Conservation (phyloP, 2,329 filamentous ascomycete species). For the Aspergillus uvarum region DNA sequence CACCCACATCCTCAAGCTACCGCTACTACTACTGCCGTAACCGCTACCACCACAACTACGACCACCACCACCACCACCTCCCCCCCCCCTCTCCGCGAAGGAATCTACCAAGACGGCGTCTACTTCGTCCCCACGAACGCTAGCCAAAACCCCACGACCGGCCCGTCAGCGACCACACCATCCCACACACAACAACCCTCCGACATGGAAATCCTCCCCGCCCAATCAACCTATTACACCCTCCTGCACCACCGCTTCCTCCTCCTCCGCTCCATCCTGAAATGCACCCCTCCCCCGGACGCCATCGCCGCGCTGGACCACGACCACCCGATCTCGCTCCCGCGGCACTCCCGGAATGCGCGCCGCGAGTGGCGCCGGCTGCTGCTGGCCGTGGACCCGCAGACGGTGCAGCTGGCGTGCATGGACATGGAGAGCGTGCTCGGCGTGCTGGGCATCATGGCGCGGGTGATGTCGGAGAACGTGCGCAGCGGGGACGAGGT, state of each 20-base stretch:
- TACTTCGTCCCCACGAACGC: slow-evolving; percentile 60
- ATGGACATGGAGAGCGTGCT: slow-evolving; percentile 64
- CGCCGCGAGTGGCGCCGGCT: slow-evolving; percentile 56
- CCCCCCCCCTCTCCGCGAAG: slow-evolving; percentile 53
- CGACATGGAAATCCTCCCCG: slow-evolving; percentile 20
- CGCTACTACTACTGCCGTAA: background rate
- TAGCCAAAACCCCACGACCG: slow-evolving; percentile 28
- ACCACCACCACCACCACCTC: background rate
- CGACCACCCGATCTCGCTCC: slow-evolving; percentile 54
- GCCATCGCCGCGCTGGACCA: slow-evolving; percentile 55
- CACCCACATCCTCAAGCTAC: background rate
- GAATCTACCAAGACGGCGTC: slow-evolving; percentile 75
- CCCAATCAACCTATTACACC: slow-evolving; percentile 67
- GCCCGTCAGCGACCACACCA: background rate
- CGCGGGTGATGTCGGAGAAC: slow-evolving; percentile 59
- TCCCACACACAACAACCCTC: background rate
- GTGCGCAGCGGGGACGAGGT: slow-evolving; percentile 61
- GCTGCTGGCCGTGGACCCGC: slow-evolving; percentile 45
- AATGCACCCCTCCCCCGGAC: slow-evolving; percentile 54
- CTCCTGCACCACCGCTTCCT: slow-evolving; percentile 66
- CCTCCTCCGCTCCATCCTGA: slow-evolving; percentile 62
- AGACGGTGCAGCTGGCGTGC: slow-evolving; percentile 50
- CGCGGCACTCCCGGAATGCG: slow-evolving; percentile 53
- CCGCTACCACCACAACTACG: background rate
- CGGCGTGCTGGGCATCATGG: slow-evolving; percentile 62